Conservation (phyloP, 345 rosid genomes). For the Ceriops decandra region DNA sequence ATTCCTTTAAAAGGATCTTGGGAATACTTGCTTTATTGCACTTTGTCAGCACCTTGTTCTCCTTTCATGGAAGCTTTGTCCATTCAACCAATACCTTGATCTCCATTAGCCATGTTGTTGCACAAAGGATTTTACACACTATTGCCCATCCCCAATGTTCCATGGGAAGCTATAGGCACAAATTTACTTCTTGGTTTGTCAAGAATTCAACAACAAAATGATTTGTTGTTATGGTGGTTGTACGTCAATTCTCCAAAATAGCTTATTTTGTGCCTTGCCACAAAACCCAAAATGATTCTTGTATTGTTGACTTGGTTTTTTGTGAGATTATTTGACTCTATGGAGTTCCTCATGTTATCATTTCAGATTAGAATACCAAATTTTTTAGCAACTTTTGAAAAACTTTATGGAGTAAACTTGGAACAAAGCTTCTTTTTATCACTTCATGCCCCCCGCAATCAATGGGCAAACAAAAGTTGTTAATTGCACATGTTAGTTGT, state of each 20-base stretch:
- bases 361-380: background rate
- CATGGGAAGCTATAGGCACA: background rate
- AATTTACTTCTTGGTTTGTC: conserved; percentile 4
- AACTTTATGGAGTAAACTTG: background rate
- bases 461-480: conserved; percentile 3
- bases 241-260: background rate
- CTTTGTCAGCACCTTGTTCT: too few species aligned
- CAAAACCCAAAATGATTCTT: background rate
- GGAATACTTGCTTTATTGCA: too few species aligned
- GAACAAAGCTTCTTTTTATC: background rate
- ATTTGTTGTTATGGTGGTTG: background rate
- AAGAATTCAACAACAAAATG: background rate
- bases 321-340: background rate
- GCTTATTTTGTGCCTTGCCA: conserved; percentile 5
- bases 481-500: too few species aligned
- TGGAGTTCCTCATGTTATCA: background rate
- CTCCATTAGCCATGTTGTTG: too few species aligned
- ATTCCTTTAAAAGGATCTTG: too few species aligned
- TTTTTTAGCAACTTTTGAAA: background rate
- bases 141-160: too few species aligned
- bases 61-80: too few species aligned
- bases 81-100: too few species aligned
- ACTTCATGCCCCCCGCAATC: background rate
- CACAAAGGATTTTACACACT: too few species aligned
- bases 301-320: background rate